These are phyloP conservation scores for Stevia rebaudiana DNA, from an alignment of 140 eudicot genomes.

Conservation along the genomic window DNA sequence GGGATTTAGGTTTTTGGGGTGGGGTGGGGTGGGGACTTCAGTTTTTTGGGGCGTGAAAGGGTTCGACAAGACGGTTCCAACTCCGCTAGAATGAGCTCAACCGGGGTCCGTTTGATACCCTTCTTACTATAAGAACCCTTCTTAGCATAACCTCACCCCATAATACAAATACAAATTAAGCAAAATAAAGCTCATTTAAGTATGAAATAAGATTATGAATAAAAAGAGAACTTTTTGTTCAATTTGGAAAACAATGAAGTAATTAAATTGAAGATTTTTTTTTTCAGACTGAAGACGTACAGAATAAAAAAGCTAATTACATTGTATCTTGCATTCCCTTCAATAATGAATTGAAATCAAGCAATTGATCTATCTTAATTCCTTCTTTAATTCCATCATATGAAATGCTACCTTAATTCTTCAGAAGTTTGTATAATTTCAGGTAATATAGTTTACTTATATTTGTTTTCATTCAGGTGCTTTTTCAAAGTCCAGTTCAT, in stretches of 20 bases:
- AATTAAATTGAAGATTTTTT: not conserved
- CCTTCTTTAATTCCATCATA: not conserved
- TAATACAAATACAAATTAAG: no score
- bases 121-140: no score
- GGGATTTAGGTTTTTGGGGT: no score
- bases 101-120: no score
- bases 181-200: not conserved
- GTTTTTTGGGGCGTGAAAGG: no score
- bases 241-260: not conserved
- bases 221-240: not conserved
- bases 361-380: not conserved
- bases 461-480: conserved; percentile 45
- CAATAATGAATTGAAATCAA: not conserved
- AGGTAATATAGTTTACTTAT: not conserved
- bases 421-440: conserved; percentile 6
- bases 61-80: no score
- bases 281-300: not conserved
- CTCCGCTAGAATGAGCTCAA: no score
- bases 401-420: not conserved
- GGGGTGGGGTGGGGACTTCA: no score
- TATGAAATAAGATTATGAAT: not conserved
- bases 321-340: not conserved
- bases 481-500: conserved; percentile 71
- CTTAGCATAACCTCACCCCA: no score
- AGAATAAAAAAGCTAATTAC: not conserved